These are phyloP conservation scores for Mycena vulgaris DNA, from an alignment of 768 basidiomycete species.

Conservation along the genomic window DNA sequence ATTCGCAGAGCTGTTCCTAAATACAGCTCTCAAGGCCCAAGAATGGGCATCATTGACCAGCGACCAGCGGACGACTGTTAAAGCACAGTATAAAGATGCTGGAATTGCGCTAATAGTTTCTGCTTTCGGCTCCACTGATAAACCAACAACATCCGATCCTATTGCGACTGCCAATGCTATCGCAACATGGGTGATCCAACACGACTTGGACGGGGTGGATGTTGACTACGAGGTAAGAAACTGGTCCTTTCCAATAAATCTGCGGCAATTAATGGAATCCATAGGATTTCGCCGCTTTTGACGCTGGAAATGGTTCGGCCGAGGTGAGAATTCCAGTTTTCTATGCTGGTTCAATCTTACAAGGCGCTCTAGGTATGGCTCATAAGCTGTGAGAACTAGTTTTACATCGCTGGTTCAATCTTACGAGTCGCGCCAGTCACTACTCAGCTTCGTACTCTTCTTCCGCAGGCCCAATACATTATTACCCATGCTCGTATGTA, in stretches of 20 bases:
- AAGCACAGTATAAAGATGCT: constrained; percentile 68
- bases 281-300: constrained; percentile 71
- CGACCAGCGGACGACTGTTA: constrained; percentile 61
- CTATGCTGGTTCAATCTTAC: neutral
- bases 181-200: neutral
- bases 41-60: constrained; percentile 67
- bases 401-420: neutral
- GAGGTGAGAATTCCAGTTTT: neutral
- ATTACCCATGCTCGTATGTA: constrained; percentile 70
- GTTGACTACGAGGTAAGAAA: constrained; percentile 49
- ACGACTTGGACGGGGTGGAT: neutral
- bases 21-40: constrained; percentile 51
- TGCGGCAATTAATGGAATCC: neutral
- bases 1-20: neutral
- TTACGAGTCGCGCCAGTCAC: constrained; percentile 50
- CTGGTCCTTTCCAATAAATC: neutral
- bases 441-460: constrained; percentile 60
- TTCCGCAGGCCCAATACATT: constrained; percentile 65
- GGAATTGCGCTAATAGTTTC: constrained; percentile 77
- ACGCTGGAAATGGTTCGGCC: neutral
- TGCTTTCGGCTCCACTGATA: constrained; percentile 72
- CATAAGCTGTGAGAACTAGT: constrained; percentile 48
- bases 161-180: constrained; percentile 1
- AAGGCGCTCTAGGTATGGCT: constrained; percentile 50
- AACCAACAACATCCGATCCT: constrained; percentile 68